phyloP scores from a whole-genome alignment of 2,329 filamentous ascomycete genomes.

The Aspergillus versicolor region DNA sequence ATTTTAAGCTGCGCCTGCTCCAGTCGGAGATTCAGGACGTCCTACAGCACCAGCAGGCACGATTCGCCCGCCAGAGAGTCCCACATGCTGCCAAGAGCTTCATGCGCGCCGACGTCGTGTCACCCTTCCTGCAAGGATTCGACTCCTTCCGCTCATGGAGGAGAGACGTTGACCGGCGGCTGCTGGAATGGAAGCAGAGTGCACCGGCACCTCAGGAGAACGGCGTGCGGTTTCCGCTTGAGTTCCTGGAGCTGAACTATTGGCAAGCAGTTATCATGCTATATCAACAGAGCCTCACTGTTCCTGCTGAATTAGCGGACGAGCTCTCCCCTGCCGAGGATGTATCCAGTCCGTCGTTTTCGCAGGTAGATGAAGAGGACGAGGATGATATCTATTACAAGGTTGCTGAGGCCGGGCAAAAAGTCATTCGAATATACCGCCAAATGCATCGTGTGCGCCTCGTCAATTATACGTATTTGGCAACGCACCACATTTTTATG shows the following conservation, averaged over 20 bases:
- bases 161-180: conserved; percentile 76
- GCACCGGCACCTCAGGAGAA: conserved; percentile 76
- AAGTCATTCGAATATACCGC: conserved; percentile 84
- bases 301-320: conserved; percentile 78
- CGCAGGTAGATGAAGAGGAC: conserved; percentile 57
- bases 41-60: conserved; percentile 85
- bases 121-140: conserved; percentile 80
- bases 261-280: conserved; percentile 97
- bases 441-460: conserved; percentile 83
- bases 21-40: conserved; percentile 96
- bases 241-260: conserved; percentile 93
- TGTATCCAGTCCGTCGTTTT: conserved; percentile 55
- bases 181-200: conserved; percentile 82
- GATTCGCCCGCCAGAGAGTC: conserved; percentile 67
- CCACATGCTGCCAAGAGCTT: conserved; percentile 67
- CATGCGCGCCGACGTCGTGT: conserved; percentile 76
- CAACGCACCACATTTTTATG: conserved; percentile 96
- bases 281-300: conserved; percentile 84
- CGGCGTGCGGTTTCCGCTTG: conserved; percentile 82
- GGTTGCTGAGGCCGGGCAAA: conserved; percentile 91
- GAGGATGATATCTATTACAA: conserved; percentile 92
- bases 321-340: conserved; percentile 66
- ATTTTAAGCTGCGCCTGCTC: conserved; percentile 81
- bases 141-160: conserved; percentile 87
- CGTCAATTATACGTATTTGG: conserved; percentile 94